Base-by-base conservation (phyloP, 2,329 filamentous ascomycete genomes). In the Mycosphaerella sp. region DNA sequence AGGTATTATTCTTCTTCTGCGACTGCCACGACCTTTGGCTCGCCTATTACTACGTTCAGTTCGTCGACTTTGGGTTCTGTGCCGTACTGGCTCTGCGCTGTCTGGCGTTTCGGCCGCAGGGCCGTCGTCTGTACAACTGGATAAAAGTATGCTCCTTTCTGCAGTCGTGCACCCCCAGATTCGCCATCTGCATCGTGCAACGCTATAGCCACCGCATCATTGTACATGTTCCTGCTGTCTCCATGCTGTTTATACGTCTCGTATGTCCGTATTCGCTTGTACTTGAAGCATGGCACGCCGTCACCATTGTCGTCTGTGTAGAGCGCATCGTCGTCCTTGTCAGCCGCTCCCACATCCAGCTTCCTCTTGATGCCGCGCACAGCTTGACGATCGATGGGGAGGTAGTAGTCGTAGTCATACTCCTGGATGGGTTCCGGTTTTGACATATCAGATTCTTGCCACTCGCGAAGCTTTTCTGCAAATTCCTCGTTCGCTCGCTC, bases 101-200 rank as follows among this genome's bases (percentile, higher is more conserved):
- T 51, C n/a, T 78, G 80, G 31, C 76, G 63, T 60, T 73, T 70
- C 4, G 74, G 72, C 44, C 74, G 64, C 45, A 85, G 72, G 21
- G 74, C 74, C n/a, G 78, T 78, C 64, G 78, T 77, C 63, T 78
- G 76, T 17, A 77, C 68, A 51, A 85, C 78, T 0, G 81, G 80
- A 57, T 84, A 84, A 66, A 81, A 82, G 66, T 82, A 85, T 11
- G 82, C 82, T 1, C 74, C 81, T 63, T 78, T 79, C 56, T 71
- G 69, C 56, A 75, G 58, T 54, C 69, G 45, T n/a, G 62, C 65
- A 1, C 46, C 45, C n/a, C 55, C 63, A 6, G 60, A 59, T 3
- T 67, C 65, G 2, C 55, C 49, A 31, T 74, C 72, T 0, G 76
- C 74, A 59, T 84, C 76, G 62, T 82, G 80, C 34, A 85, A 67